Evolutionary conservation across 352 stramenopile genomes (phyloP).

Genomic region (Lagenidium sp.): DNA sequence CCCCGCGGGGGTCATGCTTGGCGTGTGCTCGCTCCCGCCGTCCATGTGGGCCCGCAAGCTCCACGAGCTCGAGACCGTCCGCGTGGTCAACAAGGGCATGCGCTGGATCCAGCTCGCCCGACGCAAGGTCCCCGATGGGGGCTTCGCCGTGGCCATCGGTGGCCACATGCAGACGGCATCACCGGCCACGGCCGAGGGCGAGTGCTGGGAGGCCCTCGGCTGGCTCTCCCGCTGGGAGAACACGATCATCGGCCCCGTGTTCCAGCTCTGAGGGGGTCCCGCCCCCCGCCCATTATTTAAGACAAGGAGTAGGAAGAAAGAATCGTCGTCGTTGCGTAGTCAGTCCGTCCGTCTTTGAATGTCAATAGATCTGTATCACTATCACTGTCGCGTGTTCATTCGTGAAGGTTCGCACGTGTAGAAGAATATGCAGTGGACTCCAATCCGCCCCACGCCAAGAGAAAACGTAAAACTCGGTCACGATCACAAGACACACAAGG

Average conservation of each 20-base stretch:
- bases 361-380: too few species aligned
- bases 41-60: slow-evolving; percentile 2
- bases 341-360: too few species aligned
- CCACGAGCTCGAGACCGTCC: slow-evolving; percentile 4
- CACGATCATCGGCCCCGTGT: not conserved
- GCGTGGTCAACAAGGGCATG: slow-evolving; percentile 9
- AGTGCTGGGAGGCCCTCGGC: not conserved
- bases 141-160: slow-evolving; percentile 6
- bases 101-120: slow-evolving; percentile 15
- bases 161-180: slow-evolving; percentile 3
- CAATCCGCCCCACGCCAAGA: too few species aligned
- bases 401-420: too few species aligned
- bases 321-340: too few species aligned
- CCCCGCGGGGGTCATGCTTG: slow-evolving; percentile 9
- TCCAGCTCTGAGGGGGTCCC: not conserved
- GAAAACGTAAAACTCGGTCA: not conserved
- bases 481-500: not conserved
- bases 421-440: too few species aligned
- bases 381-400: too few species aligned
- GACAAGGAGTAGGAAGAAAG: too few species aligned
- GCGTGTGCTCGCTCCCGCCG: slow-evolving; percentile 9
- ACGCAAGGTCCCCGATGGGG: not conserved
- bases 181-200: not conserved
- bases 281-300: not conserved
- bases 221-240: slow-evolving; percentile 8